Conservation (phyloP, 2,329 filamentous ascomycete genomes). For the Monilinia aucupariae region DNA sequence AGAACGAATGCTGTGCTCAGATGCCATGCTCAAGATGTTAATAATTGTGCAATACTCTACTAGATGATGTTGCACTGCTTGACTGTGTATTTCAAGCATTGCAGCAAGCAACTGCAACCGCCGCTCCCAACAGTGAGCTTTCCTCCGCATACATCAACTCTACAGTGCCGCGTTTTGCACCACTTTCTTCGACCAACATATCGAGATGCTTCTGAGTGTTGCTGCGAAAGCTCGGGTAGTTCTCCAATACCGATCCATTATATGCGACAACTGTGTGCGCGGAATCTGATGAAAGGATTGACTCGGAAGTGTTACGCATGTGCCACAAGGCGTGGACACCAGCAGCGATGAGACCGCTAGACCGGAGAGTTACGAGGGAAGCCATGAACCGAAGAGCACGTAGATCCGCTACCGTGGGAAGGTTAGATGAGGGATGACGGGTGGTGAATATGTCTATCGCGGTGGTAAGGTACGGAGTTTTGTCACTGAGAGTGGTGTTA, state of each 20-base stretch:
- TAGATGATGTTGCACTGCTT: not conserved
- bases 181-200: slow-evolving; percentile 45
- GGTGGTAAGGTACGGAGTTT: slow-evolving; percentile 23
- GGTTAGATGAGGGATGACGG: slow-evolving; percentile 43
- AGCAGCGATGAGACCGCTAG: slow-evolving; percentile 54
- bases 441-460: slow-evolving; percentile 46
- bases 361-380: slow-evolving; percentile 51
- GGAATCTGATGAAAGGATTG: slow-evolving; percentile 32
- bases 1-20: not conserved
- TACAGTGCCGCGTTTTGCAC: slow-evolving; percentile 43
- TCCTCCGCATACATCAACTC: slow-evolving; percentile 65
- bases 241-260: slow-evolving; percentile 74
- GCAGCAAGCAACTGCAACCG: slow-evolving; percentile 56
- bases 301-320: slow-evolving; percentile 41
- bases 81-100: slow-evolving; percentile 11
- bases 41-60: not conserved
- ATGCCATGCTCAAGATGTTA: not conserved
- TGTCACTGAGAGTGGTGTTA: slow-evolving; percentile 18
- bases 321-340: slow-evolving; percentile 56
- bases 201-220: slow-evolving; percentile 61
- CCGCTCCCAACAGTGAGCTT: slow-evolving; percentile 69
- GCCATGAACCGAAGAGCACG: slow-evolving; percentile 48
- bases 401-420: slow-evolving; percentile 46
- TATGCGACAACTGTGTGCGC: slow-evolving; percentile 61
- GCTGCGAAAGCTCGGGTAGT: slow-evolving; percentile 63